phyloP scores from a whole-genome alignment of 2,329 filamentous ascomycete genomes.

The Aspergillus jensenii region DNA sequence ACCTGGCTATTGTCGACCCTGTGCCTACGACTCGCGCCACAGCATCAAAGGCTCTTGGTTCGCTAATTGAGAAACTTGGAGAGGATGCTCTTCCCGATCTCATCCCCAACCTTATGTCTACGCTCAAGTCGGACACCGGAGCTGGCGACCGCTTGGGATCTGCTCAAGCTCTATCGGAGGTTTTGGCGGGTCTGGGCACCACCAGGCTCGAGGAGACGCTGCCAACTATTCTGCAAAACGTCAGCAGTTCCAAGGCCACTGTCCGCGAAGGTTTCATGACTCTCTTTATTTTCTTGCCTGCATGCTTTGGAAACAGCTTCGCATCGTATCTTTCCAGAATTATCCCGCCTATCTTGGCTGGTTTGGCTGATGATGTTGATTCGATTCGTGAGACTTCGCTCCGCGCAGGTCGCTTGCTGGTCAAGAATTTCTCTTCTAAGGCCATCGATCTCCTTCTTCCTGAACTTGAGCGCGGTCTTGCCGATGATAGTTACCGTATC shows the following conservation, averaged over 20 bases:
- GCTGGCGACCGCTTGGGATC: slow-evolving; percentile 95
- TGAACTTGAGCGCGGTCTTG: slow-evolving; percentile 90
- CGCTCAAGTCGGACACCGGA: slow-evolving; percentile 93
- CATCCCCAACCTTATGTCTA: slow-evolving; percentile 96
- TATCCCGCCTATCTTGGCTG: slow-evolving; percentile 90
- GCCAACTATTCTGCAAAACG: slow-evolving; percentile 94
- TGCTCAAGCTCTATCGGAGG: slow-evolving; percentile 92
- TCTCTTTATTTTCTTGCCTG: slow-evolving; percentile 96
- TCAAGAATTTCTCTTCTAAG: slow-evolving; percentile 97
- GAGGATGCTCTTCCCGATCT: slow-evolving; percentile 96
- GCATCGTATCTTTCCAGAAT: slow-evolving; percentile 93
- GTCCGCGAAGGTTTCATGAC: slow-evolving; percentile 99
- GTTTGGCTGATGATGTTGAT: slow-evolving; percentile 92
- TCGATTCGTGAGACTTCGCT: slow-evolving; percentile 96
- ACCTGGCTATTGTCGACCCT: slow-evolving; percentile 86
- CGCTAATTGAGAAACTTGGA: slow-evolving; percentile 95
- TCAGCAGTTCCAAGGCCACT: slow-evolving; percentile 82
- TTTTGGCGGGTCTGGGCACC: slow-evolving; percentile 91
- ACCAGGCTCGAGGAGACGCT: slow-evolving; percentile 90
- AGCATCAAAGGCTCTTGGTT: slow-evolving; percentile 91
- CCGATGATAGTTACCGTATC: slow-evolving; percentile 97
- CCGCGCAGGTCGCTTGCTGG: slow-evolving; percentile 85
- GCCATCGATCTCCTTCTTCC: slow-evolving; percentile 92
- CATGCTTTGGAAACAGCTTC: slow-evolving; percentile 98
- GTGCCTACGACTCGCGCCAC: slow-evolving; percentile 95